A percentile compares a stretch with the other conserved stretches of the same genome.
Conservation (phyloP, 148 eudicot species). For the Fagopyrum tataricum region DNA sequence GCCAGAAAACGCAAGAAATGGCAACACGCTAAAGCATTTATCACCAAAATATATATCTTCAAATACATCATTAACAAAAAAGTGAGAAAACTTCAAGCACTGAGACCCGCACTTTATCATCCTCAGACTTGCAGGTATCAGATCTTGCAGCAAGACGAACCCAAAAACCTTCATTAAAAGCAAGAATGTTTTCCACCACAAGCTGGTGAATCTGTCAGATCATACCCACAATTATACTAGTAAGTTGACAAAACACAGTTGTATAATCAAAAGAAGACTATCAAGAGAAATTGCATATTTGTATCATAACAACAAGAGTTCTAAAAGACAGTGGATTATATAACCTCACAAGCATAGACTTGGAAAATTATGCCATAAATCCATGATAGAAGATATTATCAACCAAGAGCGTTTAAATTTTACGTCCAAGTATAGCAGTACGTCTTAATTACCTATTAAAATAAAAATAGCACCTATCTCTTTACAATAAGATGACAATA, state of each 20-base stretch:
- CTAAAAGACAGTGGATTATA: too few relatives aligned
- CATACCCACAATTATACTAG: background rate
- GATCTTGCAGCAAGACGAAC: constrained; percentile 90
- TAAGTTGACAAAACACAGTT: background rate
- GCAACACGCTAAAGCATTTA: background rate
- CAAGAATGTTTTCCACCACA: constrained; percentile 87
- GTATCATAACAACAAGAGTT: too few relatives aligned
- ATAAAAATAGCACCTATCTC: too few relatives aligned
- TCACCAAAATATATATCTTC: background rate
- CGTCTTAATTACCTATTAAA: too few relatives aligned
- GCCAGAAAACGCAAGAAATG: constrained; percentile 19
- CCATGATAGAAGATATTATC: too few relatives aligned
- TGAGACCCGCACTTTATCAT: constrained; percentile 73
- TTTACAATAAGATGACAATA: too few relatives aligned
- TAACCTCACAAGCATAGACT: too few relatives aligned
- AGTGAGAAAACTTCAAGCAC: background rate
- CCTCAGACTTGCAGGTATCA: constrained; percentile 97
- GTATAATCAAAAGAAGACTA: too few relatives aligned
- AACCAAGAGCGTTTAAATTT: too few relatives aligned
- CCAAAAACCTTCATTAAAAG: constrained; percentile 96
- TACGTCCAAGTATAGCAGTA: too few relatives aligned
- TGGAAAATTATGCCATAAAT: too few relatives aligned
- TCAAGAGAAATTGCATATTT: too few relatives aligned
- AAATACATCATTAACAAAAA: background rate
- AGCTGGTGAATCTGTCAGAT: constrained; percentile 64